Percentiles rank a stretch among this genome's conserved stretches.
Conservation (phyloP, 768 basidiomycete genomes). For the Clathrus columnatus region DNA sequence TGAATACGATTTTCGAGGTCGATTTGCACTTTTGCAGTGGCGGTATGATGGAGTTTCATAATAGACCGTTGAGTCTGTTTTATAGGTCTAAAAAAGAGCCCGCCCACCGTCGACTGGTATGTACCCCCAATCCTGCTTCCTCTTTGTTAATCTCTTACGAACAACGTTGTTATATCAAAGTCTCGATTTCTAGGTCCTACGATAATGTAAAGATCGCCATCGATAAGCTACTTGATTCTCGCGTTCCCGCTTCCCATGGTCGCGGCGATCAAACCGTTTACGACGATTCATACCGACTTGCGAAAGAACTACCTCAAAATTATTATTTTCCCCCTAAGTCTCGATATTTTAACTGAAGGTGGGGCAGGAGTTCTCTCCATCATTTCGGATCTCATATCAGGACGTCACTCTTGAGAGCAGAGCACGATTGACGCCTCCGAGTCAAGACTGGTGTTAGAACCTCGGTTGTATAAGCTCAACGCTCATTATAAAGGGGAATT, state of each 20-base stretch:
- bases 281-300: not conserved
- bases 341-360: not conserved
- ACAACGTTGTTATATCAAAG: no score
- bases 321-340: not conserved
- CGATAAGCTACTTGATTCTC: not conserved
- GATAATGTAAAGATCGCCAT: not conserved
- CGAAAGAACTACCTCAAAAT: not conserved
- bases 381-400: not conserved
- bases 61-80: no score
- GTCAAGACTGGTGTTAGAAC: not conserved
- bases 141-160: no score
- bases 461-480: not conserved
- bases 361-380: not conserved
- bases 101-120: no score
- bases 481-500: constrained; percentile 18
- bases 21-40: no score
- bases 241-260: not conserved
- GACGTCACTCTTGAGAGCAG: no score
- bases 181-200: no score
- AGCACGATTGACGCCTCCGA: not conserved
- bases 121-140: no score
- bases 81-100: no score
- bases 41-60: no score
- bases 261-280: not conserved
- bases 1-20: no score